phyloP scores from a whole-genome alignment of 345 rosid genomes.

The Aquilaria malaccensis region DNA sequence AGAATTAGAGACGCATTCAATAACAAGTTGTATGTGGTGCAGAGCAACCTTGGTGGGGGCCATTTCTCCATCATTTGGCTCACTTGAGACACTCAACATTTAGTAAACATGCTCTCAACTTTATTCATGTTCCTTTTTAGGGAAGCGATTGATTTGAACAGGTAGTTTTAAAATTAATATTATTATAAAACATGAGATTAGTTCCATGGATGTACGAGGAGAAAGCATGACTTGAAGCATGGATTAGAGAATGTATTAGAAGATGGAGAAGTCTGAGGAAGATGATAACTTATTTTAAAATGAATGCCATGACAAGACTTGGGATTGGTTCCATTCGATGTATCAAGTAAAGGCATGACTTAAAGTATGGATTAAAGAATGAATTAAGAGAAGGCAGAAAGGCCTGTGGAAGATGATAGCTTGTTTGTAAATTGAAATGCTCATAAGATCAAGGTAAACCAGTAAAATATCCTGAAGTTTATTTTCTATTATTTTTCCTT shows the following conservation, averaged over 20 bases:
- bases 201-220: too few relatives aligned
- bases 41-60: slow-evolving; percentile 74
- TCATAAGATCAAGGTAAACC: too few relatives aligned
- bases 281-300: too few relatives aligned
- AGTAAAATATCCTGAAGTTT: too few relatives aligned
- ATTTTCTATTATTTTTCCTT: too few relatives aligned
- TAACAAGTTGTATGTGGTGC: slow-evolving; percentile 56
- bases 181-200: neutral
- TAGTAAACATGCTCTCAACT: slow-evolving; percentile 19
- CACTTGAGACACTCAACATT: slow-evolving; percentile 52
- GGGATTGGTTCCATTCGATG: neutral
- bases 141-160: neutral
- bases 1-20: slow-evolving; percentile 55
- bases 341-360: neutral
- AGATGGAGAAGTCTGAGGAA: too few relatives aligned
- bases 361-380: too few relatives aligned
- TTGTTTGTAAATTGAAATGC: too few relatives aligned
- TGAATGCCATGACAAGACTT: neutral
- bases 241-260: too few relatives aligned
- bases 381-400: too few relatives aligned
- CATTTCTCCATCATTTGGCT: slow-evolving; percentile 87
- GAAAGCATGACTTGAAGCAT: too few relatives aligned
- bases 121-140: neutral
- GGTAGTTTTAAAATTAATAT: neutral
- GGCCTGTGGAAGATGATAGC: too few relatives aligned